Percentiles rank a stretch among this genome's conserved stretches.
phyloP scores from a whole-genome alignment of 257 asterid genomes.

The Hygrophila difformis region DNA sequence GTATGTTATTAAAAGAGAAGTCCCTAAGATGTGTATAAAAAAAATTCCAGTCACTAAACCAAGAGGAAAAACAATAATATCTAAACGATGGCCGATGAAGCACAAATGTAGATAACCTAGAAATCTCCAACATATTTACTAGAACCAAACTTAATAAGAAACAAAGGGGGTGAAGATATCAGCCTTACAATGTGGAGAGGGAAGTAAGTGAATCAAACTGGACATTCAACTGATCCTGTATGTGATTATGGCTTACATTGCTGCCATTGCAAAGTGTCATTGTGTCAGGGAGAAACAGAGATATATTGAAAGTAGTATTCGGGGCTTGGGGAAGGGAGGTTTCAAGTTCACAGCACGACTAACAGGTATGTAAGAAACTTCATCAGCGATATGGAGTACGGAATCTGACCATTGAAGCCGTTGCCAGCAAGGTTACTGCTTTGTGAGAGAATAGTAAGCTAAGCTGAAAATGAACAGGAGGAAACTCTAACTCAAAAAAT shows the following conservation, averaged over 20 bases:
- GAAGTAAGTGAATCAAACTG: constrained; percentile 33
- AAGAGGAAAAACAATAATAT: not conserved
- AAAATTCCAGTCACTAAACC: not conserved
- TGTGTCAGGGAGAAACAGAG: not conserved
- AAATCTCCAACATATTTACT: not conserved
- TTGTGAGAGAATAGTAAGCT: constrained; percentile 7
- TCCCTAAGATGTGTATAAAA: constrained; percentile 28
- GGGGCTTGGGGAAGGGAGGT: not conserved
- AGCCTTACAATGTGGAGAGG: constrained; percentile 47
- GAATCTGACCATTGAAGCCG: constrained; percentile 59
- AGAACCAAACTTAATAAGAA: not conserved
- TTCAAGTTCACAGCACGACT: constrained; percentile 25
- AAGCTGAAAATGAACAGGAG: constrained; percentile 5
- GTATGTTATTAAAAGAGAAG: constrained; percentile 40
- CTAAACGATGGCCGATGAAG: not conserved
- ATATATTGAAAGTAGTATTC: too few species aligned
- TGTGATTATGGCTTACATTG: constrained; percentile 49
- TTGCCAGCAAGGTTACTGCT: constrained; percentile 72
- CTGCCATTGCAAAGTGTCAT: constrained; percentile 20
- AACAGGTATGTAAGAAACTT: constrained; percentile 60
- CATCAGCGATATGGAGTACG: constrained; percentile 66
- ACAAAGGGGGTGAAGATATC: constrained; percentile 6
- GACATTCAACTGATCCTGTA: constrained; percentile 35
- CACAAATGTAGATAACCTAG: not conserved
- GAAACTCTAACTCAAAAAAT: not conserved